Conservation (phyloP, 768 basidiomycete species). For the Suillus sp. region DNA sequence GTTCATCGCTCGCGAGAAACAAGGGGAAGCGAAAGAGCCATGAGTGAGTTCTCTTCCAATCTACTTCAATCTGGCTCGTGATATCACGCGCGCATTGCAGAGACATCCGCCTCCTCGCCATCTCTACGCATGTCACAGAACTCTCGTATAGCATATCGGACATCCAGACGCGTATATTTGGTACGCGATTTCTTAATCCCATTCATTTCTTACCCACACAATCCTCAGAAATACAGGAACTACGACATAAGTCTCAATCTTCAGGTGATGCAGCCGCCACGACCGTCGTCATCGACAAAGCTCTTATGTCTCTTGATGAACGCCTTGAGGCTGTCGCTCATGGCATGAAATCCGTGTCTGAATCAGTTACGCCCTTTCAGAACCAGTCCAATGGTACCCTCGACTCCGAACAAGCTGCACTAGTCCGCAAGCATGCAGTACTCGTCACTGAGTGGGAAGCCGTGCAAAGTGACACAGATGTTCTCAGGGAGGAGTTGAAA, state of each 20-base stretch:
- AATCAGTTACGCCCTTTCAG: conserved; percentile 63
- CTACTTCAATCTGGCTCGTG: conserved; percentile 19
- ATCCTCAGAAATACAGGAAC: conserved; percentile 81
- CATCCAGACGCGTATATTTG: conserved; percentile 90
- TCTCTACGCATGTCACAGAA: conserved; percentile 86
- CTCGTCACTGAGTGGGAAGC: conserved; percentile 79
- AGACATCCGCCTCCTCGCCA: conserved; percentile 72
- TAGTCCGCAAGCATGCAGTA: conserved; percentile 75
- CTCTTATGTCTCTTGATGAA: conserved; percentile 78
- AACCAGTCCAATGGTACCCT: conserved; percentile 49
- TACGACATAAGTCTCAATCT: conserved; percentile 83
- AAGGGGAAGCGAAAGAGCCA: conserved; percentile 59
- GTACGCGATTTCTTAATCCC: conserved; percentile 39
- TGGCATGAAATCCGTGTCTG: conserved; percentile 69
- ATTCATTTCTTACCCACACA: neutral
- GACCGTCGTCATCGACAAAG: conserved; percentile 76
- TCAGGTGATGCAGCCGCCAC: conserved; percentile 57
- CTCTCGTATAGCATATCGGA: conserved; percentile 85
- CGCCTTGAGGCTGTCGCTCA: conserved; percentile 71
- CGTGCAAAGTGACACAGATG: conserved; percentile 77
- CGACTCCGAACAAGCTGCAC: conserved; percentile 41
- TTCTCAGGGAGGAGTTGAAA: conserved; percentile 87
- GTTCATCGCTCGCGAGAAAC: conserved; percentile 42
- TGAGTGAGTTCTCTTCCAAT: conserved; percentile 54
- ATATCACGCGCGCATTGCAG: conserved; percentile 41